Conservation (phyloP, 345 rosid species). For the Gossypium turneri region DNA sequence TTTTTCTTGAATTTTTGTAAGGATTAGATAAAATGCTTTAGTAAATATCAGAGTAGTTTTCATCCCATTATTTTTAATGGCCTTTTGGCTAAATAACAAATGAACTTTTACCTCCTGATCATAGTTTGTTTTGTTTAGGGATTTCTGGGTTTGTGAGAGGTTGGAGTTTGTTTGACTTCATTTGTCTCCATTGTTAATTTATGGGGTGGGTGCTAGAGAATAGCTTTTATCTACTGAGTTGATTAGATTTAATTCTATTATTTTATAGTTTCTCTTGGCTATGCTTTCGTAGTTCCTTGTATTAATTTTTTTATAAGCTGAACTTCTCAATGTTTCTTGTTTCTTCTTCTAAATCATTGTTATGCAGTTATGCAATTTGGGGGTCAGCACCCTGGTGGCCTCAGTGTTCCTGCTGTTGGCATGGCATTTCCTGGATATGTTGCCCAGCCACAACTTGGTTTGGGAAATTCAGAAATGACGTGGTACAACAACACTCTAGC, state of each 20-base stretch:
- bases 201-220: too few species aligned
- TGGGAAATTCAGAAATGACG: conserved; percentile 91
- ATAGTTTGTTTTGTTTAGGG: background rate
- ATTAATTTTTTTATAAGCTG: too few species aligned
- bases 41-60: background rate
- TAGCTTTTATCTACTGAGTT: too few species aligned
- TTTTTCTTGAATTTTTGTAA: background rate
- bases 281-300: too few species aligned
- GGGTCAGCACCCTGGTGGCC: conserved; percentile 80
- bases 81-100: background rate
- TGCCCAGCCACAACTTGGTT: conserved; percentile 72
- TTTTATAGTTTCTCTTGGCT: too few species aligned
- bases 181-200: too few species aligned
- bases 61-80: background rate
- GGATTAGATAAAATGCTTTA: background rate
- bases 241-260: too few species aligned
- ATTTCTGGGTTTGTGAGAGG: too few species aligned
- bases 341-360: conserved; percentile 9
- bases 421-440: conserved; percentile 96
- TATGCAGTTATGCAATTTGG: conserved; percentile 80
- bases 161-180: too few species aligned
- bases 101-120: background rate
- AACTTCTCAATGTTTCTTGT: too few species aligned
- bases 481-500: conserved; percentile 43
- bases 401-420: conserved; percentile 87